Base-by-base conservation (phyloP, 2,329 filamentous ascomycete species). In the Monosporascus sp. region DNA sequence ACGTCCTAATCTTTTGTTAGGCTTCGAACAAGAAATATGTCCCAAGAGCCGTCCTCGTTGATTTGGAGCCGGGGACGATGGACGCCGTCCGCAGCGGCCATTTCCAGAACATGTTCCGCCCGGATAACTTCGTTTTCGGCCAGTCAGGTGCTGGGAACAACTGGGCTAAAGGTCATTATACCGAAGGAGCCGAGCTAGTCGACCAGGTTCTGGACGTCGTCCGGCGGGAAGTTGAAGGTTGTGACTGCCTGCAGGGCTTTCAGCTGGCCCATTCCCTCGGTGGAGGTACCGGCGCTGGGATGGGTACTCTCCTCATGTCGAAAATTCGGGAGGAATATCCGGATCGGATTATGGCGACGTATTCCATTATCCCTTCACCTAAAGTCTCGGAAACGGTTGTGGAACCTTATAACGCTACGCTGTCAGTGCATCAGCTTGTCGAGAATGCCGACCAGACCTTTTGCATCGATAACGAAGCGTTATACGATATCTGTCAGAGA, bases 111-210 rank as follows among this genome's bases (percentile, higher is more conserved):
- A 91, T 99, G 66, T 97, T 99, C 91, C 92, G 94, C 64, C 94
- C 94, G 73, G 94, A 99, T 83, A 99, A 97, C 88, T 97, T 97
- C 80, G 91, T 97, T 73, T 97, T 97, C 77, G 94, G 94, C 69
- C 94, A 97, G 83, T 97, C 94, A 69, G 93, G 94, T 84, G 94
- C 94, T 76, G 94, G 94, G 80, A 99, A 99, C 91, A 97, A 97
- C 87, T 99, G 94, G 94, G 94, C 94, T 78, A 99, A 97, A 88
- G 94, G 94, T 81, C 94, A 99, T 77, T 99, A 99, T 86, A 99
- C 94, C 64, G 94, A 99, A 83, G 94, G 94, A 85, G 94, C 94
- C 67, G 94, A 99, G 82, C 86, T 97, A 61, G 94, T 99, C 66
- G 94, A 99, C 82, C 84, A 97, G 72, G 94, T 99, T 66, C 86